phyloP scores from a whole-genome alignment of 805 yeast genomes.

The Isabelozyma rhagii region DNA sequence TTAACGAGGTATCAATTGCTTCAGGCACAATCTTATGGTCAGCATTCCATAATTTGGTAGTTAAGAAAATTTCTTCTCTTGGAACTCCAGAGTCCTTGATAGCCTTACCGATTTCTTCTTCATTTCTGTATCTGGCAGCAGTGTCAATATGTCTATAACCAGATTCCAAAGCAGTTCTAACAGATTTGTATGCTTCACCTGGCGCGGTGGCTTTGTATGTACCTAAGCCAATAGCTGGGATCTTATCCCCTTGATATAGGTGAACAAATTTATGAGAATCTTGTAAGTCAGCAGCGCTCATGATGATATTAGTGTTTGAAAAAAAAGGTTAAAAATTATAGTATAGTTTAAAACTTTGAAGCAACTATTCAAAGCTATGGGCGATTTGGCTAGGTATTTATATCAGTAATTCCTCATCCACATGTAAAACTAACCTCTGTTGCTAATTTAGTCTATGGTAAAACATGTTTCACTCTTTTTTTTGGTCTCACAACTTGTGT shows the following conservation, averaged over 20 bases:
- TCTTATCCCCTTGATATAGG: conserved; percentile 55
- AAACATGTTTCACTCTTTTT: too few relatives aligned
- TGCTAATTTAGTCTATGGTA: too few relatives aligned
- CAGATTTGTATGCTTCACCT: conserved; percentile 53
- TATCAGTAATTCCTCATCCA: too few relatives aligned
- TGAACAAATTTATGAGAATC: conserved; percentile 27
- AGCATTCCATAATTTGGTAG: conserved; percentile 64
- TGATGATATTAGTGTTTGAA: neutral
- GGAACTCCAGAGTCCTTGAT: conserved; percentile 55
- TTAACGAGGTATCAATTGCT: conserved; percentile 54
- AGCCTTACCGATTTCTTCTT: conserved; percentile 54
- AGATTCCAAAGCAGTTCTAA: conserved; percentile 54
- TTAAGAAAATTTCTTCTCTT: conserved; percentile 59
- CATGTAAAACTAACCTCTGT: too few relatives aligned
- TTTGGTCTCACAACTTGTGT: too few relatives aligned
- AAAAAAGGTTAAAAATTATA: too few relatives aligned
- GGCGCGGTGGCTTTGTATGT: conserved; percentile 63
- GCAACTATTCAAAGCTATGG: too few relatives aligned
- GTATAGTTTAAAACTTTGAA: too few relatives aligned
- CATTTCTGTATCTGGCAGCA: conserved; percentile 64
- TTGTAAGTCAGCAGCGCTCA: conserved; percentile 24
- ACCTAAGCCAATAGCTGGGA: conserved; percentile 73
- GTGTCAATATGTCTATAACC: conserved; percentile 78
- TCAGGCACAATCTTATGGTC: conserved; percentile 47
- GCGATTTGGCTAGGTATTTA: too few relatives aligned